Evolutionary conservation across 306 rosid genomes (phyloP), one percentile per base, ranked within the genome.

Genomic region (Adenanthera pavonina): DNA sequence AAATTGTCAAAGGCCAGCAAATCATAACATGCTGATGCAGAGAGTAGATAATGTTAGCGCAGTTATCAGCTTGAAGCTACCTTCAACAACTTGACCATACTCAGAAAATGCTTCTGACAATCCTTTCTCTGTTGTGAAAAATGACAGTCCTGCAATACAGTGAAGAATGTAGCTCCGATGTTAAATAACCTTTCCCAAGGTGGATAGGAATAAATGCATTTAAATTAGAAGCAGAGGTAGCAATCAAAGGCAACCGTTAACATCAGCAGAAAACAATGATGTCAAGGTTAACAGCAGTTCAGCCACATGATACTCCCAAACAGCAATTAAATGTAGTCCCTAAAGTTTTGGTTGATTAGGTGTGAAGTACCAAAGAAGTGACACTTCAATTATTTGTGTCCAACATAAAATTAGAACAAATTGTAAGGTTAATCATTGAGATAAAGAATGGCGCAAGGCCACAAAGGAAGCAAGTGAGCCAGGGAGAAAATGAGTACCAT

Each of bases 71-170:
- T n/a, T 53, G 38, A 79, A 75, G 74, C 83, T 78, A 91, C 97
- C 97, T 82, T 95, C 99, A 77, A 95, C 7, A 82, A 95, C 97
- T 91, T 95, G 97, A 62, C 97, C 97, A 16, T 84, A 83, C 61
- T 84, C 78, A 74, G 95, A 92, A 77, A 95, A 95, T 25, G 89
- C 93, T 80, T 95, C 99, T 16, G 97, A 82, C 54, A 95, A 83
- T 73, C 90, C 90, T 36, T 88, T 78, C 62, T 93, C 97, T 5
- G 89, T 92, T 5, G 97, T 89, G 85, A 84, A 78, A 75, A 85
- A 92, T 40, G 99, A 88, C 44, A 95, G 83, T 79, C 97, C 98
- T 95, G 85, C 81, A 81, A 82, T 49, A 66, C 15, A 15, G 49
- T 3, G 46, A 54, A 59, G 40, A 60, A 77, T 75, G n/a, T 38